Conservation (phyloP, 345 rosid genomes). For the Camelina laxa region DNA sequence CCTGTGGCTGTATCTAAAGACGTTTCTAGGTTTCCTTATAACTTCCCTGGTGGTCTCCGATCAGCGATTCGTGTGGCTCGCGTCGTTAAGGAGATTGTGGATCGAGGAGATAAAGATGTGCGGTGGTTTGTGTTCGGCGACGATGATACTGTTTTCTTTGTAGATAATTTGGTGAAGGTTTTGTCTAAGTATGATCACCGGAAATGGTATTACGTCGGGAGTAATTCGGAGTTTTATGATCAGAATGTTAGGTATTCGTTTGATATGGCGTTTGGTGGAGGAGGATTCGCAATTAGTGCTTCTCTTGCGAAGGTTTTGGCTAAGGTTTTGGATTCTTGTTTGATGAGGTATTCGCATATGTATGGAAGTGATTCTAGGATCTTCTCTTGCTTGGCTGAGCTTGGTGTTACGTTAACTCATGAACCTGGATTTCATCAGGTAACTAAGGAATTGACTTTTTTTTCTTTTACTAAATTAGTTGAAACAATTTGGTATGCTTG, state of each 20-base stretch:
- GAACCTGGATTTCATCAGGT: constrained; percentile 99
- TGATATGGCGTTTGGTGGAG: constrained; percentile 96
- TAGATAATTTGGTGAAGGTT: constrained; percentile 73
- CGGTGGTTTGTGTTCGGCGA: constrained; percentile 96
- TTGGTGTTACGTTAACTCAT: constrained; percentile 81
- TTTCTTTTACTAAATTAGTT: not conserved
- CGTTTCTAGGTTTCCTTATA: constrained; percentile 73
- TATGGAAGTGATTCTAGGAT: constrained; percentile 86
- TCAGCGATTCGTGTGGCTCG: constrained; percentile 91
- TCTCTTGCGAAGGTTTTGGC: constrained; percentile 67
- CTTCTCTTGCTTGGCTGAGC: constrained; percentile 85
- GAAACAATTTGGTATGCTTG: not conserved
- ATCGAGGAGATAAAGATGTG: constrained; percentile 56
- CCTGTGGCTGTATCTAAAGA: constrained; percentile 60
- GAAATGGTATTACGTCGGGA: constrained; percentile 77
- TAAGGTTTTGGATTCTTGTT: constrained; percentile 75
- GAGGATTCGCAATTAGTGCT: constrained; percentile 79
- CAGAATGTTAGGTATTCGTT: constrained; percentile 82
- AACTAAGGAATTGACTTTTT: constrained; percentile 19
- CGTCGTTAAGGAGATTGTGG: constrained; percentile 81
- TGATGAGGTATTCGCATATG: constrained; percentile 76
- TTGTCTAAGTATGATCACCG: constrained; percentile 81
- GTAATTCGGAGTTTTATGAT: constrained; percentile 78
- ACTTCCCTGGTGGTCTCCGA: constrained; percentile 69
- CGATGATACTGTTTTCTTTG: constrained; percentile 87